Base-by-base conservation (phyloP, 2,329 filamentous ascomycete species). In the Hirsutella minnesotensis region DNA sequence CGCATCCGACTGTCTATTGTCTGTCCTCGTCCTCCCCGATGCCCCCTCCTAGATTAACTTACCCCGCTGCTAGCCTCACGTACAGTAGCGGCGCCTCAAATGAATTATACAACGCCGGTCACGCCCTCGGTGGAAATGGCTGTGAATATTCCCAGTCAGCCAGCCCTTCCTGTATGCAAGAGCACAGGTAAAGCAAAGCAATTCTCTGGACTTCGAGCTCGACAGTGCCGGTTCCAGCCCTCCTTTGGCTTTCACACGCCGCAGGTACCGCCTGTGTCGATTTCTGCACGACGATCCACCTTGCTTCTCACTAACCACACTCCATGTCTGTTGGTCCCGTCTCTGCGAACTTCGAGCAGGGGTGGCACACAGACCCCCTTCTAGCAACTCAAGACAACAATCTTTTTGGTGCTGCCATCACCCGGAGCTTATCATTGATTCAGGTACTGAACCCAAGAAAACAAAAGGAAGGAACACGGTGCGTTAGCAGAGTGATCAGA, bases 321-420 rank as follows among this genome's bases (percentile, higher is more conserved):
- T 37, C 43, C 43, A 10, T 7, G n/a, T 12, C 22, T 54, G 54
- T 55, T 55, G 49, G 49, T 56, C 50, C 47, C 46, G 50, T 51
- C 42, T 44, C 45, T 49, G 40, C 44, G 39, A 48, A 39, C 36
- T 27, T 40, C 33, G 44, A 43, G 44, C 44, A 46, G 47, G 47
- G 46, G 49, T 55, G 52, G 45, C 50, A 54, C 55, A 63, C 60
- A 59, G 58, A 58, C 56, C 54, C 49, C 57, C 54, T 49, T 51
- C 52, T 44, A 47, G 46, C 41, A 42, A 39, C 45, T 53, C 52
- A 44, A 61, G 53, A 61, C 57, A 61, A 60, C 57, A 61, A 56
- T 61, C 53, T 51, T 48, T 48, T 56, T 53, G 24, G 49, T 50
- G 38, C 52, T 46, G 47, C 51, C 46, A 49, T 53, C 47, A 48